Conservation (phyloP, 768 basidiomycete species). For the Mycena polygramma region DNA sequence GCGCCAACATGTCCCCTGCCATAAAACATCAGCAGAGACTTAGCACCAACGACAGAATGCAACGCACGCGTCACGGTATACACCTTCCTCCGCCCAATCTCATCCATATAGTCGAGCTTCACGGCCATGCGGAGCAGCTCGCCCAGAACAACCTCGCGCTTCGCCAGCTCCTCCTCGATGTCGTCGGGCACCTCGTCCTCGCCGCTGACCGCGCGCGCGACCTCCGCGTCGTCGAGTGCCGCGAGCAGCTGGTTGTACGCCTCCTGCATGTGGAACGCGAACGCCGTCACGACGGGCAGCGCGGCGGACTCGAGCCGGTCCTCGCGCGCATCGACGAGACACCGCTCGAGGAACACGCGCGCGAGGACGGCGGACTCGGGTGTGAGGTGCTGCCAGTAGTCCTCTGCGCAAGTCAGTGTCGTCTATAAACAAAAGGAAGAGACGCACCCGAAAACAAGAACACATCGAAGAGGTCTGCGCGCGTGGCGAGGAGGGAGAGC, state of each 20-base stretch:
- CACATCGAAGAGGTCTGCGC: slow-evolving; percentile 76
- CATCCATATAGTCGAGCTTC: slow-evolving; percentile 92
- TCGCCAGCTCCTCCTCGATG: slow-evolving; percentile 71
- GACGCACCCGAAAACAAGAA: slow-evolving; percentile 81
- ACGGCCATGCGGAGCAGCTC: slow-evolving; percentile 87
- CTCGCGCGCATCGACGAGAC: slow-evolving; percentile 71
- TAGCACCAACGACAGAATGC: background rate
- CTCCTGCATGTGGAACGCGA: slow-evolving; percentile 87
- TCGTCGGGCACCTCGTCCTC: slow-evolving; percentile 56
- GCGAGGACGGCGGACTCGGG: slow-evolving; percentile 88
- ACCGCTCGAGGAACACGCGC: slow-evolving; percentile 89
- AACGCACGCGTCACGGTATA: slow-evolving; percentile 88
- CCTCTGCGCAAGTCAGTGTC: slow-evolving; percentile 56
- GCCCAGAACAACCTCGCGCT: slow-evolving; percentile 79
- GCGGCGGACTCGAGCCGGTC: slow-evolving; percentile 73
- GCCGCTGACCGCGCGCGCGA: slow-evolving; percentile 47
- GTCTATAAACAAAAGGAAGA: background rate
- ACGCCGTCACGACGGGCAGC: slow-evolving; percentile 91
- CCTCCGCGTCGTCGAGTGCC: slow-evolving; percentile 57
- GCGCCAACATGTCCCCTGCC: slow-evolving; percentile 88
- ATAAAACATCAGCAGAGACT: slow-evolving; percentile 1
- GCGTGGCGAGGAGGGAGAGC: slow-evolving; percentile 79
- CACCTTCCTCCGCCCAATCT: slow-evolving; percentile 93
- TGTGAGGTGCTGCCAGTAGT: slow-evolving; percentile 80
- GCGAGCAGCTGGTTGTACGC: slow-evolving; percentile 75